phyloP scores from a whole-genome alignment of 768 basidiomycete genomes.

The Coprinopsis cinerea region DNA sequence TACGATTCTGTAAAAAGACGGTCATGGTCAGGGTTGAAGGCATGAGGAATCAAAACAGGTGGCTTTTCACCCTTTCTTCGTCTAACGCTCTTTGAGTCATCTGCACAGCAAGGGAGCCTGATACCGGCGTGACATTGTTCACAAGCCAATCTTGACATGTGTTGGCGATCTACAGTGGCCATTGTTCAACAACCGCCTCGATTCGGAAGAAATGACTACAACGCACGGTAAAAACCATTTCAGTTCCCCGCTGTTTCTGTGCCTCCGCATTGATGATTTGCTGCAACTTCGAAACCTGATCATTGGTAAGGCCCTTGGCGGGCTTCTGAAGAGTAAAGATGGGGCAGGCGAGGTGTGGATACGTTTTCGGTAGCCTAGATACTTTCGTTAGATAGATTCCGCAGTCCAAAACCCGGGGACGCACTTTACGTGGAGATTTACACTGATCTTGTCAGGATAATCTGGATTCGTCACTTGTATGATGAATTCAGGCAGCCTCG shows the following conservation, averaged over 20 bases:
- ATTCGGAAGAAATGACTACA: neutral
- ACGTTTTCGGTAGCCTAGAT: conserved; percentile 72
- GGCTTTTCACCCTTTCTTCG: conserved; percentile 50
- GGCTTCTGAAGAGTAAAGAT: conserved; percentile 66
- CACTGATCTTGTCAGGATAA: conserved; percentile 51
- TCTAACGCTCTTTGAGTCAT: conserved; percentile 73
- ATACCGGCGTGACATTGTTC: conserved; percentile 45
- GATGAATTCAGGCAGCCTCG: conserved; percentile 67
- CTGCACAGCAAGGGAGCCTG: conserved; percentile 68
- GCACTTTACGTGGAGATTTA: conserved; percentile 69
- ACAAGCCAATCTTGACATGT: conserved; percentile 70
- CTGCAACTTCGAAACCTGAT: conserved; percentile 51
- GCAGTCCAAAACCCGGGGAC: conserved; percentile 17
- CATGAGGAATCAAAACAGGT: neutral
- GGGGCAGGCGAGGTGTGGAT: conserved; percentile 67
- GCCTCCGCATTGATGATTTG: conserved; percentile 61
- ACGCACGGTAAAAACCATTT: conserved; percentile 74
- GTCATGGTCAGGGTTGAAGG: neutral
- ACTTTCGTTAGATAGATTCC: conserved; percentile 2
- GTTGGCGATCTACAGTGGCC: conserved; percentile 56
- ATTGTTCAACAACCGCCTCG: neutral
- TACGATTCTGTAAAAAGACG: conserved; percentile 40
- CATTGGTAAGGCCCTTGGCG: conserved; percentile 48
- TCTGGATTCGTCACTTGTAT: conserved; percentile 68
- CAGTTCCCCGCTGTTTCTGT: conserved; percentile 57